phyloP scores from a whole-genome alignment of 2,329 filamentous ascomycete species.

The Alternaria tenuissima region DNA sequence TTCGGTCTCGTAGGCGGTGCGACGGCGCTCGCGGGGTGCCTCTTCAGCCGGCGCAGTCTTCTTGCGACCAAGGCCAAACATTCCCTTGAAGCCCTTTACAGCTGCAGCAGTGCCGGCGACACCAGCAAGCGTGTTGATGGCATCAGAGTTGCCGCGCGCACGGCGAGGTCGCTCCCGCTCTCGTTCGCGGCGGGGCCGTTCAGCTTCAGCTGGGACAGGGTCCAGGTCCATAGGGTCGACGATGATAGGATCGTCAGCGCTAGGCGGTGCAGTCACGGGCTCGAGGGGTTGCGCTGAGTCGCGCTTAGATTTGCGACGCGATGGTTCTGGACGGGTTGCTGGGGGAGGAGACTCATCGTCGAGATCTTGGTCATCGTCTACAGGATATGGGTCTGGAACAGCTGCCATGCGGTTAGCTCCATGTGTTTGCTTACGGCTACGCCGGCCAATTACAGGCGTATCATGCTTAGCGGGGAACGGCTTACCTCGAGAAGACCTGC shows the following conservation, averaged over 20 bases:
- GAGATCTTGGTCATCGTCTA: slow-evolving; percentile 67
- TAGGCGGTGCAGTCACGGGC: slow-evolving; percentile 48
- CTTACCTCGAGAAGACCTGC: slow-evolving; percentile 62
- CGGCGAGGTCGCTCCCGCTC: slow-evolving; percentile 46
- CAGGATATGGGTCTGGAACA: slow-evolving; percentile 66
- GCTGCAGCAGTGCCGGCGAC: slow-evolving; percentile 50
- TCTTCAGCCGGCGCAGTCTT: slow-evolving; percentile 38
- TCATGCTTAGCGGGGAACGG: slow-evolving; percentile 29
- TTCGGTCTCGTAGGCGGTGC: slow-evolving; percentile 47
- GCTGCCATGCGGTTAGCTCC: slow-evolving; percentile 46
- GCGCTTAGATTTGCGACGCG: slow-evolving; percentile 54
- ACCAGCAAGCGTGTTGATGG: slow-evolving; percentile 61
- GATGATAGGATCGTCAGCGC: slow-evolving; percentile 56
- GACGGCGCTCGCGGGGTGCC: slow-evolving; percentile 44
- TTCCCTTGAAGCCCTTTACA: slow-evolving; percentile 65
- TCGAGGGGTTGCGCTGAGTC: slow-evolving; percentile 47
- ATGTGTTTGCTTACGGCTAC: slow-evolving; percentile 47
- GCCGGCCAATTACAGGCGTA: slow-evolving; percentile 31
- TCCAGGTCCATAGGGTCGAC: slow-evolving; percentile 50
- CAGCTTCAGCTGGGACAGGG: slow-evolving; percentile 56
- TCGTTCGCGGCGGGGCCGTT: slow-evolving; percentile 54
- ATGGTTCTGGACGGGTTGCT: slow-evolving; percentile 45
- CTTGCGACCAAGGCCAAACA: slow-evolving; percentile 54
- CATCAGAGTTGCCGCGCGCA: slow-evolving; percentile 67
- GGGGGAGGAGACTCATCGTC: slow-evolving; percentile 52